A percentile compares a stretch with the other conserved stretches of the same genome.
Evolutionary conservation across 371 early-diverging fungal genomes (phyloP).

Genomic region (Encephalitozoon hellem): DNA sequence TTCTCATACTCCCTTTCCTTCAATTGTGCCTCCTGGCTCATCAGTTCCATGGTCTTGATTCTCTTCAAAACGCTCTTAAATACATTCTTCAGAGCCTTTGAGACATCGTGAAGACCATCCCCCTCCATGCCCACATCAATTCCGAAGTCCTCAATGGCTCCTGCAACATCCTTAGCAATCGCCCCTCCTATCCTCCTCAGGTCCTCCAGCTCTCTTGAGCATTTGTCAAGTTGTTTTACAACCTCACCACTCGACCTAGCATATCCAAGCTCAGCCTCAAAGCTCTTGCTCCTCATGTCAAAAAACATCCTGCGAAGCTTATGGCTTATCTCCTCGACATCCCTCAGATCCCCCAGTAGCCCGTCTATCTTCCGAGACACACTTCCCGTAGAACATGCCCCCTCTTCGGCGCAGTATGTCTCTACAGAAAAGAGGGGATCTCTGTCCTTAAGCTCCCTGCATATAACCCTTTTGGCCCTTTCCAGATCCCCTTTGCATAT

Average conservation of each 20-base stretch:
- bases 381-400: neutral
- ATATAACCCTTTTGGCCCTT: neutral
- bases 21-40: neutral
- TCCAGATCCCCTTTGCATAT: neutral
- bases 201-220: neutral
- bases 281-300: neutral
- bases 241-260: neutral
- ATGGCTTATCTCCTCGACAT: neutral
- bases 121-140: slow-evolving; percentile 4
- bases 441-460: neutral
- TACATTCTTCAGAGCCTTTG: neutral
- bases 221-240: neutral
- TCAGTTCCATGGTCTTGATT: neutral
- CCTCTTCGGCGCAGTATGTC: neutral
- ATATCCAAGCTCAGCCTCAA: neutral
- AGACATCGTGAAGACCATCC: neutral
- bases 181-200: neutral
- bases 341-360: neutral
- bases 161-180: neutral
- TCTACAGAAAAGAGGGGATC: neutral
- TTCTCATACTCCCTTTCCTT: neutral
- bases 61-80: neutral
- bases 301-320: neutral
- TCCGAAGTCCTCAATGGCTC: slow-evolving; percentile 6
- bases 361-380: neutral